Base-by-base conservation (phyloP, 2,329 filamentous ascomycete species). In the Alternaria rosae region DNA sequence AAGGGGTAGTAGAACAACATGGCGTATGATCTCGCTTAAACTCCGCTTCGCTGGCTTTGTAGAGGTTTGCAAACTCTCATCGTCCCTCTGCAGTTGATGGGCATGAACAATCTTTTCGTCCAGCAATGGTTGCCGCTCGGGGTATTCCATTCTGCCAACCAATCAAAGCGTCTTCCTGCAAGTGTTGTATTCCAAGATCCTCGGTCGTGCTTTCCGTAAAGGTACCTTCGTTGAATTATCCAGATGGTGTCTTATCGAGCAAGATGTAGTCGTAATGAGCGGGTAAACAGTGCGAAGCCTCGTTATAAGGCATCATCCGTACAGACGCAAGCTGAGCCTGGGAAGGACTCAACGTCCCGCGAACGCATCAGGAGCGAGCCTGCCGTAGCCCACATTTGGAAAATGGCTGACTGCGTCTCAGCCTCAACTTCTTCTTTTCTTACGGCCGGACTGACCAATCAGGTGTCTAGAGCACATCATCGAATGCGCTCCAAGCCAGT, bases 361-460 rank as follows among this genome's bases (percentile, higher is more conserved):
- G 57, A 52, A 44, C 38, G 38, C 23, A 43, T 20, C 52, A 25
- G 44, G 45, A 53, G 48, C 61, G 59, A 64, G 57, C 51, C 57
- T 63, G 44, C 52, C 47, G 62, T 25, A 38, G 54, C 47, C 68
- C 61, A 42, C 41, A 69, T 67, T 57, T 50, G 66, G 69, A 38
- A 56, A 70, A 71, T 67, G 68, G 67, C 54, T 62, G 51, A 65
- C 44, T 48, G 62, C 59, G 62, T 61, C 64, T 70, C 66, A 72
- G 69, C 69, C 66, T 67, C 69, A 57, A 56, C 60, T 38, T 45
- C 32, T 44, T 41, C 20, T 30, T 48, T 48, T 11, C 41, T 38
- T 25, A 26, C 30, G 53, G 25, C 32, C 23, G 32, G 21, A 57
- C 54, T 42, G 38, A 25, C 67, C 65, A 66, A 66, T 66, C 57